Base-by-base conservation (phyloP, 306 rosid genomes). In the Medicago ruthenica region DNA sequence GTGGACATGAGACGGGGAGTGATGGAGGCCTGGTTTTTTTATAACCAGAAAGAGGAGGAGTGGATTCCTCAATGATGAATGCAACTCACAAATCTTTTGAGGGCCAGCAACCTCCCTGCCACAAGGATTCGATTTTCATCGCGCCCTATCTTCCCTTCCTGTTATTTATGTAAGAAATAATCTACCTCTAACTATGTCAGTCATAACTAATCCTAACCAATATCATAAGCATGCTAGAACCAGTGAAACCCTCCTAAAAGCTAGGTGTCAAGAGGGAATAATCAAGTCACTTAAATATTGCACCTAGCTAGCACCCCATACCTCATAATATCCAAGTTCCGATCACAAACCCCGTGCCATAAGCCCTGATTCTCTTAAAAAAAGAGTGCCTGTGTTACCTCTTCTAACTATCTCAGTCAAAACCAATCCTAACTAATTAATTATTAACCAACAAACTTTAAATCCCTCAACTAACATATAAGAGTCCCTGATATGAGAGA, bases 1-100 rank as follows among this genome's bases (percentile, higher is more conserved):
- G 80, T 59, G 64, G 44, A 42, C 66, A n/a, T 45, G 75, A 80
- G 48, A 15, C 39, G 77, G 7, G 44, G 20, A 31, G 44, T 62
- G 67, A 62, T 62, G 42, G 45, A 34, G 42, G 45, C 21, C 21
- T 34, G 7, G 7, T n/a, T 2, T 34, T 34, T 62, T 62, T 62
- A 62, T 62, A 31, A 62, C 68, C n/a, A 34, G 22, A 62, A 62
- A 62, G 22, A n/a, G 7, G 68, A 62, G 45, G 44, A 36, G 45
- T 22, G 37, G 12, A 21, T 58, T 58, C 36, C 64, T 58, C 37
- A 4, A 21, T 21, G 9, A 20, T 27, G 9, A 55, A 10, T 55
- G 21, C 15, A 55, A 55, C 3, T 9, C 36, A 20, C 36, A 18
- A 53, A 58, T 24, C 31, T 54, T 54, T 58, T 22, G 15, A 59